Percentiles rank a stretch among this genome's conserved stretches.
Conservation (phyloP, 768 basidiomycete species). For the Harrya chromipes region DNA sequence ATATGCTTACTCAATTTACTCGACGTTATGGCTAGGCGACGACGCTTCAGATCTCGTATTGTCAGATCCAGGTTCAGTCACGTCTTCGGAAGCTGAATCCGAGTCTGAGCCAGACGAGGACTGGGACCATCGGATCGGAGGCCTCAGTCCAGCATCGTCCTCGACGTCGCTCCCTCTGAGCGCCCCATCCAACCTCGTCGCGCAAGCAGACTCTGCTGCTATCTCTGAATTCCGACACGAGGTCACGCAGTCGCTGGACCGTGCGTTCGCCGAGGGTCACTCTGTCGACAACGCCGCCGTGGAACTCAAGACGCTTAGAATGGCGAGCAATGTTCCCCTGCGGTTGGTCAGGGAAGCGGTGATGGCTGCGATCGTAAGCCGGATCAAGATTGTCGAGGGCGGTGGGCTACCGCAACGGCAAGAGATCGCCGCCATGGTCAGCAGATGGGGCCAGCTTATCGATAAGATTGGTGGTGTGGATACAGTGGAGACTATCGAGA, state of each 20-base stretch:
- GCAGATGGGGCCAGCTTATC: conserved; percentile 82
- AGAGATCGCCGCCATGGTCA: conserved; percentile 60
- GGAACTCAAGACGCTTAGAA: conserved; percentile 93
- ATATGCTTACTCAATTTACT: conserved; percentile 5
- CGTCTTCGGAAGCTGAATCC: conserved; percentile 48
- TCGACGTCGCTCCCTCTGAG: conserved; percentile 44
- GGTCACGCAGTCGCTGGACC: conserved; percentile 80
- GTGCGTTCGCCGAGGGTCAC: conserved; percentile 90
- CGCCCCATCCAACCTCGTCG: conserved; percentile 36
- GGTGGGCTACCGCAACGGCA: conserved; percentile 57
- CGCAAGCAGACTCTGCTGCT: conserved; percentile 40
- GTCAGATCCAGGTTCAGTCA: conserved; percentile 57
- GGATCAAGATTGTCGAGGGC: conserved; percentile 59
- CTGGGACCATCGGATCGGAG: conserved; percentile 38
- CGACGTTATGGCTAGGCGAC: conserved; percentile 43
- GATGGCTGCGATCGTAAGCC: conserved; percentile 77
- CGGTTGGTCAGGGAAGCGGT: conserved; percentile 85
- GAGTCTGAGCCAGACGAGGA: conserved; percentile 39
- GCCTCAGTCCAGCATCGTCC: conserved; percentile 41
- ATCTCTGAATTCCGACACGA: conserved; percentile 74
- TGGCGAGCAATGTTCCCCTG: conserved; percentile 93
- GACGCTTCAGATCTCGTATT: conserved; percentile 57
- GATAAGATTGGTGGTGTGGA: conserved; percentile 80
- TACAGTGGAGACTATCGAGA: conserved; percentile 71
- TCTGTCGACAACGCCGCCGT: conserved; percentile 90